Conservation (phyloP, 306 rosid genomes). For the Sophora flavescens region DNA sequence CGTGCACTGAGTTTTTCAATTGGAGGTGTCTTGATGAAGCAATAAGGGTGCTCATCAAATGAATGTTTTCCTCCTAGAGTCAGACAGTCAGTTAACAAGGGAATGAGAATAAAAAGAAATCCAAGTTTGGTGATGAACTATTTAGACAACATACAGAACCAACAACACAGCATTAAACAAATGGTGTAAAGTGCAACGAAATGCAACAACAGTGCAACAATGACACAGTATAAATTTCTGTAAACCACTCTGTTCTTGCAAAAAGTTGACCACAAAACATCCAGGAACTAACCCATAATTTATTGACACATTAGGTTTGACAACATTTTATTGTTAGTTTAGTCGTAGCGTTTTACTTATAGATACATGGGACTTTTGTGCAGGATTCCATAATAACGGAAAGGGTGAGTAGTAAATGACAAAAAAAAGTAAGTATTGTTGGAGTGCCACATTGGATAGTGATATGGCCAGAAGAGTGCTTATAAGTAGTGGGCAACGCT, state of each 20-base stretch:
- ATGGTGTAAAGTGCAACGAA: neutral
- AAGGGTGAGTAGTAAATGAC: neutral
- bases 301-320: neutral
- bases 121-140: neutral
- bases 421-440: neutral
- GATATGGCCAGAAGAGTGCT: too few species aligned
- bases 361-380: neutral
- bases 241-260: neutral
- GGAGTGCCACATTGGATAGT: too few species aligned
- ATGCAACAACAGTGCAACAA: conserved; percentile 20
- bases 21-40: conserved; percentile 67
- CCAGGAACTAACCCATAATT: neutral
- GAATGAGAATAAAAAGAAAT: conserved; percentile 36
- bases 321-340: neutral
- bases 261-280: conserved; percentile 15
- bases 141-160: neutral
- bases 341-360: neutral
- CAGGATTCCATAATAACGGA: neutral
- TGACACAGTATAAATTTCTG: conserved; percentile 8
- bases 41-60: conserved; percentile 54
- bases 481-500: too few species aligned
- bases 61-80: conserved; percentile 58
- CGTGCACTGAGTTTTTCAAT: conserved; percentile 62
- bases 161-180: neutral
- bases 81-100: conserved; percentile 36